Evolutionary conservation across 768 basidiomycete species (phyloP), one percentile per base, ranked within the genome.

Genomic region (Pholiota microspora): DNA sequence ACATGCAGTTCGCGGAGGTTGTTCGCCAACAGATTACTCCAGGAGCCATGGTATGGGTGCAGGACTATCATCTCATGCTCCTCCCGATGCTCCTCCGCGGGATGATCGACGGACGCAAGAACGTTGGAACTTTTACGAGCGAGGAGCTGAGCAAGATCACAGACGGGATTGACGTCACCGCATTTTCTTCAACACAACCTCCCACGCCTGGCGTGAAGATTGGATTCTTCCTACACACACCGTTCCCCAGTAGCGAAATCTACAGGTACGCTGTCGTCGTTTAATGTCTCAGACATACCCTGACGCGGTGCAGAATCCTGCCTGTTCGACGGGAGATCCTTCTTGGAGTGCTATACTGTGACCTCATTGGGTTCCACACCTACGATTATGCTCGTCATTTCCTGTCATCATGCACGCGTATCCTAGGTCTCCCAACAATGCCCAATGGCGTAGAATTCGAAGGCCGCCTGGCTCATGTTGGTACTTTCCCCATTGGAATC

Each of bases 321-420:
- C 97, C 97, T 2, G 97, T 99, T 31, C 89, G 97, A 47, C 85
- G 94, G 53, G 97, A 99, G 72, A 98, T 99, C 58, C 77, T 99
- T n/a, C 85, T 98, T 31, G 97, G 97, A 27, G 82, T 98, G 40
- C 80, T 98, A 12, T 93, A 95, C 70, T 98, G 92, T 64, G 96
- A 99, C 67, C 81, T 99, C 58, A 94, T 99, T 64, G 97, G 97
- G 12, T 99, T 98, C 84, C 97, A 99, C 77, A 99, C 97, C 7
- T 99, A 96, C 72, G 97, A 99, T 72, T 99, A 99, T 66, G 97
- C 97, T 1, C 94, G 97, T 36, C 97, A 99, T 71, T 99, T 99
- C 84, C 80, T 99, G 46, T 98, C 96, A 7, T 96, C 94, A 38
- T 98, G 95, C 71, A 98, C 97, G 2, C 89, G 97, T 42, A 96